Evolutionary conservation across 2,329 filamentous ascomycete species (phyloP).

Genomic region (Pseudogymnoascus sp.): DNA sequence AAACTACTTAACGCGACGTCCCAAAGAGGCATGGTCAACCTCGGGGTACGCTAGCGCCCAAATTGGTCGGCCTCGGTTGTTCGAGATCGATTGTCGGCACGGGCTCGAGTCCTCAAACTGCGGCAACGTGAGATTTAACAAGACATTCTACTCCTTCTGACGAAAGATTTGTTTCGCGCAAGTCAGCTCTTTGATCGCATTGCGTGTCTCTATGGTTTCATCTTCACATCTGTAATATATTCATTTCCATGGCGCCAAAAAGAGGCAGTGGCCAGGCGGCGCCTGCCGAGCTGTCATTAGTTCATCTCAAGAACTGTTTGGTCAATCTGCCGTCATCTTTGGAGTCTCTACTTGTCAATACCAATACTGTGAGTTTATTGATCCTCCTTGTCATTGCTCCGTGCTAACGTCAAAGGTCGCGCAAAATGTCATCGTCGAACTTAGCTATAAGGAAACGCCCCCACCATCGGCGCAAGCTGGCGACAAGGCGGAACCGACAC

Average conservation of each 20-base stretch:
- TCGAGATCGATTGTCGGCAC: slow-evolving; percentile 9
- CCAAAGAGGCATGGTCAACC: neutral
- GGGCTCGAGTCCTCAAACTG: neutral
- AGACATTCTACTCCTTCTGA: neutral
- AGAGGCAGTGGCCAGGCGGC: slow-evolving; percentile 50
- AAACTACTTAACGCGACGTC: slow-evolving; percentile 5
- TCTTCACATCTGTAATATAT: slow-evolving; percentile 7
- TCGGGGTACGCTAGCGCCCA: slow-evolving; percentile 2
- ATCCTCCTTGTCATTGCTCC: neutral
- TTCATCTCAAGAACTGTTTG: slow-evolving; percentile 87
- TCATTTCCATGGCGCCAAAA: slow-evolving; percentile 9
- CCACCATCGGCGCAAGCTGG: slow-evolving; percentile 36
- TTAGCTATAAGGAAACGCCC: slow-evolving; percentile 61
- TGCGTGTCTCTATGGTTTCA: slow-evolving; percentile 2
- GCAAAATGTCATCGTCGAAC: slow-evolving; percentile 93
- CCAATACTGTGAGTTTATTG: slow-evolving; percentile 65
- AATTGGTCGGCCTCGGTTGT: slow-evolving; percentile 7
- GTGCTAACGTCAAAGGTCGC: slow-evolving; percentile 50
- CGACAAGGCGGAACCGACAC: slow-evolving; percentile 39
- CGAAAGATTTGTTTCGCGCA: neutral
- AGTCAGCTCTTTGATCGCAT: neutral
- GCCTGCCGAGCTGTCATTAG: slow-evolving; percentile 73
- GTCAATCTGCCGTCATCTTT: slow-evolving; percentile 84
- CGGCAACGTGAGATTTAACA: neutral
- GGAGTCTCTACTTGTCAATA: slow-evolving; percentile 75